phyloP scores from a whole-genome alignment of 345 rosid genomes.

The Eucalyptus tenuipes region DNA sequence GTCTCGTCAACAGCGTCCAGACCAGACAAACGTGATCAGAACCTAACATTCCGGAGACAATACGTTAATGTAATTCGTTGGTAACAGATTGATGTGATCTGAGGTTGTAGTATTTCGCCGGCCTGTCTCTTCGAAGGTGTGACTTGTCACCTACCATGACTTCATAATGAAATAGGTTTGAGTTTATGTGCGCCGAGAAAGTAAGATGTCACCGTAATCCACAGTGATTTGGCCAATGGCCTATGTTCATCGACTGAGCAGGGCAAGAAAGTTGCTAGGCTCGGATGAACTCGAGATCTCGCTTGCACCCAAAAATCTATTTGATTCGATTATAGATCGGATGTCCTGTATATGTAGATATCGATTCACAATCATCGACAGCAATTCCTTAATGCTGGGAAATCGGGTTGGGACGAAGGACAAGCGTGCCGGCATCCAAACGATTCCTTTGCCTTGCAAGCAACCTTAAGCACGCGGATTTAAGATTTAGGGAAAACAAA shows the following conservation, averaged over 20 bases:
- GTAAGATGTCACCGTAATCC: neutral
- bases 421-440: neutral
- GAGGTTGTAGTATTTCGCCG: neutral
- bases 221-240: neutral
- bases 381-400: neutral
- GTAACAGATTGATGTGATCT: neutral
- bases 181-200: neutral
- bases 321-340: neutral
- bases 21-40: neutral
- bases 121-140: neutral
- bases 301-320: neutral
- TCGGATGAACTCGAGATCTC: neutral
- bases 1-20: neutral
- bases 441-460: neutral
- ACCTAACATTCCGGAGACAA: neutral
- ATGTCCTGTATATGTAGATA: neutral
- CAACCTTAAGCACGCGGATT: neutral
- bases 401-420: neutral
- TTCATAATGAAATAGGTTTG: neutral
- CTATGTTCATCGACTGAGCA: neutral
- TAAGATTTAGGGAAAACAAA: neutral
- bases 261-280: neutral
- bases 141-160: neutral
- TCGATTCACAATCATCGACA: neutral
- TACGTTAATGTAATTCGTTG: neutral